These are phyloP conservation scores for Starmera caribaea DNA, from an alignment of 805 yeast species.

Conservation along the genomic window DNA sequence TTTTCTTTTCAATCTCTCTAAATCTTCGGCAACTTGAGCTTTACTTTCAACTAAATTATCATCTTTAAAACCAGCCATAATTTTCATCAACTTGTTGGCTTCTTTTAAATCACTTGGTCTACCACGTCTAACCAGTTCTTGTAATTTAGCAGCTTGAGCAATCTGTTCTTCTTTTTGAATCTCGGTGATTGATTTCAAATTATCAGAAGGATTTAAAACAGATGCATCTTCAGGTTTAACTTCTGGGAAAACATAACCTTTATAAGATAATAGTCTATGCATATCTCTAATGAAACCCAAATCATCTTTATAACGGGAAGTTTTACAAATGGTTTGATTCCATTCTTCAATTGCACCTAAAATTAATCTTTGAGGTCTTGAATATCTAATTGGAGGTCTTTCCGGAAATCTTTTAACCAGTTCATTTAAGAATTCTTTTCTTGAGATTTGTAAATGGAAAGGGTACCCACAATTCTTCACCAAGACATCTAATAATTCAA, in stretches of 20 bases:
- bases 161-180: slow-evolving; percentile 85
- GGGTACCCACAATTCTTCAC: slow-evolving; percentile 99
- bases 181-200: slow-evolving; percentile 80
- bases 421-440: slow-evolving; percentile 91
- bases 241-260: slow-evolving; percentile 92
- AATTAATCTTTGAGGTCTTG: slow-evolving; percentile 75
- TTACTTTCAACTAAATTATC: slow-evolving; percentile 58
- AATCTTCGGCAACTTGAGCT: slow-evolving; percentile 73
- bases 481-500: slow-evolving; percentile 73
- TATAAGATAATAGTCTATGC: slow-evolving; percentile 83
- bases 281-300: slow-evolving; percentile 87
- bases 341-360: slow-evolving; percentile 93
- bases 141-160: slow-evolving; percentile 91
- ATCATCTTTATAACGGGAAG: slow-evolving; percentile 85
- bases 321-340: slow-evolving; percentile 90
- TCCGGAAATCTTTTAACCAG: slow-evolving; percentile 91
- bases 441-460: slow-evolving; percentile 85
- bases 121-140: slow-evolving; percentile 91
- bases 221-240: slow-evolving; percentile 86
- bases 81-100: slow-evolving; percentile 93
- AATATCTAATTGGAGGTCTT: slow-evolving; percentile 79
- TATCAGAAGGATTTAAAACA: slow-evolving; percentile 83
- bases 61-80: slow-evolving; percentile 95
- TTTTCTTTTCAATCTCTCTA: slow-evolving; percentile 76
- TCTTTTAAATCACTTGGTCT: slow-evolving; percentile 92